phyloP scores from a whole-genome alignment of 2,329 filamentous ascomycete species.

The Plenodomus tracheiphilus region DNA sequence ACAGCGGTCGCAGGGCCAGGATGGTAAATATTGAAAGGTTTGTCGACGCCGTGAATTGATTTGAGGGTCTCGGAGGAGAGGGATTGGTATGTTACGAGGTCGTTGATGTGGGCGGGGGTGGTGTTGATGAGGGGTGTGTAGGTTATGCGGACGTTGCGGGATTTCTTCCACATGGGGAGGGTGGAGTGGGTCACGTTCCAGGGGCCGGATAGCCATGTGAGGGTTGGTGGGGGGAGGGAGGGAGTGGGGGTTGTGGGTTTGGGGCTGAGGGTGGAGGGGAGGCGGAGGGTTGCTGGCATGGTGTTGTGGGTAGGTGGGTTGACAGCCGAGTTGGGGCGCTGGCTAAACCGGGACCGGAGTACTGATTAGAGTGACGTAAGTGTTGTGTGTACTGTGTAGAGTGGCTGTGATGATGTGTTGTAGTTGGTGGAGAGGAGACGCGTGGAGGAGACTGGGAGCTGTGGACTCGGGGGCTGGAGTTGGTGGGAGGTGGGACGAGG shows the following conservation, averaged over 20 bases:
- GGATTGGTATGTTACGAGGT: constrained; percentile 72
- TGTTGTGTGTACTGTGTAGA: neutral
- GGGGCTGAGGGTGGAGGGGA: constrained; percentile 29
- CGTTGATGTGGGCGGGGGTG: constrained; percentile 58
- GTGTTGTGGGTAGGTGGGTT: no score
- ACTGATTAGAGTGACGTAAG: neutral
- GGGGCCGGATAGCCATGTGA: constrained; percentile 35
- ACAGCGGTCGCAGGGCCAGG: no score
- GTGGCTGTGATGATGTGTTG: neutral
- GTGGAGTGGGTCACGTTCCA: constrained; percentile 47
- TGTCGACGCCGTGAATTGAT: constrained; percentile 68
- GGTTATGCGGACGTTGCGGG: constrained; percentile 78
- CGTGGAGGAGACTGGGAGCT: neutral
- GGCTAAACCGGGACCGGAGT: neutral
- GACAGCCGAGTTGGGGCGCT: no score
- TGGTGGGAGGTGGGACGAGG: neutral
- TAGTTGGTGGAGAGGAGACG: neutral
- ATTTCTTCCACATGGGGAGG: constrained; percentile 72
- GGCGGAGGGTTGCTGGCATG: constrained; percentile 28
- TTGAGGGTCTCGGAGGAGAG: constrained; percentile 57
- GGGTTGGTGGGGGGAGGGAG: constrained; percentile 40
- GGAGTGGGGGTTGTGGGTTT: constrained; percentile 13
- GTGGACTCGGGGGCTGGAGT: neutral
- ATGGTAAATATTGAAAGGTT: constrained; percentile 40
- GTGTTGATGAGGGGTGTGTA: constrained; percentile 57